Evolutionary conservation across 441 rosid species (phyloP).

Genomic region (Eugenia klotzschiana): DNA sequence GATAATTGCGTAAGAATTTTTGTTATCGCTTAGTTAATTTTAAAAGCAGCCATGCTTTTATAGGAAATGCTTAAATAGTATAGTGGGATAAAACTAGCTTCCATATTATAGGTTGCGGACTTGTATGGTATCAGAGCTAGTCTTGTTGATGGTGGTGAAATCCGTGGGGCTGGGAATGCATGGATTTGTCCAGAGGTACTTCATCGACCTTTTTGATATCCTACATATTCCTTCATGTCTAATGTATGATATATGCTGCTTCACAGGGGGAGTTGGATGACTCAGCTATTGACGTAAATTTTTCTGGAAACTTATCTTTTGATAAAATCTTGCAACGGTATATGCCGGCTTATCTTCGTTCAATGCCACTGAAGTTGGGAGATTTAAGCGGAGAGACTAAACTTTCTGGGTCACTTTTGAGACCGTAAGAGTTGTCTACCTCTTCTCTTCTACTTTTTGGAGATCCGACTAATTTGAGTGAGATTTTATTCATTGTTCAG

Average conservation of each 20-base stretch:
- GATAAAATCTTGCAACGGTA: slow-evolving; percentile 77
- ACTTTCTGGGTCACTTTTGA: slow-evolving; percentile 89
- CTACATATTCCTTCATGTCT: background rate
- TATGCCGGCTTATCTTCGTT: slow-evolving; percentile 54
- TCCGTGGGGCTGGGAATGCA: slow-evolving; percentile 99
- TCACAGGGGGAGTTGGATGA: slow-evolving; percentile 94
- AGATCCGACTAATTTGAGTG: background rate
- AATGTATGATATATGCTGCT: slow-evolving; percentile 2
- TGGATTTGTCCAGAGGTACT: slow-evolving; percentile 97
- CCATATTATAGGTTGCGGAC: slow-evolving; percentile 70
- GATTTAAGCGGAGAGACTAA: slow-evolving; percentile 93
- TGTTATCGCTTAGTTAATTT: background rate
- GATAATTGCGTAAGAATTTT: slow-evolving; percentile 76
- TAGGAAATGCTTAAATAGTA: background rate
- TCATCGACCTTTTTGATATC: background rate
- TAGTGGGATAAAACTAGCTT: background rate
- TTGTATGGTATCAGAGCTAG: slow-evolving; percentile 96
- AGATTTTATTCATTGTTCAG: background rate
- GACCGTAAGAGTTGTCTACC: slow-evolving; percentile 46
- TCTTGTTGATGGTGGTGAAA: slow-evolving; percentile 99
- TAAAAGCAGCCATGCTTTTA: background rate
- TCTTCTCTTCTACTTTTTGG: background rate
- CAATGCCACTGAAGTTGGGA: slow-evolving; percentile 64
- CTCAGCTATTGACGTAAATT: slow-evolving; percentile 81
- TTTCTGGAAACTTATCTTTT: slow-evolving; percentile 73